Conservation (phyloP, 345 rosid species). For the Salix koriyanagi region DNA sequence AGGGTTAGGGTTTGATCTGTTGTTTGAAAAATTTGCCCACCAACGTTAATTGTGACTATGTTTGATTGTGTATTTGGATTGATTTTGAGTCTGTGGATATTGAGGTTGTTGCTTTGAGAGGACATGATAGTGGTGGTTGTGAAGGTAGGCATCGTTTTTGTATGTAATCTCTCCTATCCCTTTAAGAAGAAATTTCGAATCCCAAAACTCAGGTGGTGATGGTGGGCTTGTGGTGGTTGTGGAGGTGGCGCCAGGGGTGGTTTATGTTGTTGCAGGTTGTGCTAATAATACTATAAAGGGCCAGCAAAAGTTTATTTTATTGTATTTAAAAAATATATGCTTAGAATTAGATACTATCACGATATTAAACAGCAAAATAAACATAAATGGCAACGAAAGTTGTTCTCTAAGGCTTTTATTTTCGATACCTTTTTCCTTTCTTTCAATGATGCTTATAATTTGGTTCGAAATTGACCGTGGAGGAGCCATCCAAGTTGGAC, state of each 20-base stretch:
- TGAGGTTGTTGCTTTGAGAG: not conserved
- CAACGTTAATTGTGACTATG: constrained; percentile 56
- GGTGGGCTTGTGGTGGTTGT: not conserved
- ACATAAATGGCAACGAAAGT: too few species aligned
- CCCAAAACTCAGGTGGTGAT: not conserved
- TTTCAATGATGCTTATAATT: too few species aligned
- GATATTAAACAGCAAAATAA: too few species aligned
- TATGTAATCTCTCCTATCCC: not conserved
- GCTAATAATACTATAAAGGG: too few species aligned
- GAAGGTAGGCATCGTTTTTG: constrained; percentile 17
- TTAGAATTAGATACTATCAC: too few species aligned
- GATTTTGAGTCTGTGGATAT: not conserved
- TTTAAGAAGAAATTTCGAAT: not conserved
- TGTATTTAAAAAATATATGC: too few species aligned
- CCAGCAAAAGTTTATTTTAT: too few species aligned
- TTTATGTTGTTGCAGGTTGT: too few species aligned
- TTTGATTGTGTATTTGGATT: not conserved
- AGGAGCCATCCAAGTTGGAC: too few species aligned
- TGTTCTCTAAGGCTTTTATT: too few species aligned
- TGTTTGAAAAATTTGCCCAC: constrained; percentile 77
- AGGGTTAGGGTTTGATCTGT: constrained; percentile 63
- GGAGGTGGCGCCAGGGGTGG: not conserved
- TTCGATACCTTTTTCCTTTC: too few species aligned
- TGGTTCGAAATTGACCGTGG: too few species aligned
- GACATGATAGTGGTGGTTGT: not conserved